Evolutionary conservation across 345 rosid species (phyloP).

Genomic region (Melastoma malabathricum): DNA sequence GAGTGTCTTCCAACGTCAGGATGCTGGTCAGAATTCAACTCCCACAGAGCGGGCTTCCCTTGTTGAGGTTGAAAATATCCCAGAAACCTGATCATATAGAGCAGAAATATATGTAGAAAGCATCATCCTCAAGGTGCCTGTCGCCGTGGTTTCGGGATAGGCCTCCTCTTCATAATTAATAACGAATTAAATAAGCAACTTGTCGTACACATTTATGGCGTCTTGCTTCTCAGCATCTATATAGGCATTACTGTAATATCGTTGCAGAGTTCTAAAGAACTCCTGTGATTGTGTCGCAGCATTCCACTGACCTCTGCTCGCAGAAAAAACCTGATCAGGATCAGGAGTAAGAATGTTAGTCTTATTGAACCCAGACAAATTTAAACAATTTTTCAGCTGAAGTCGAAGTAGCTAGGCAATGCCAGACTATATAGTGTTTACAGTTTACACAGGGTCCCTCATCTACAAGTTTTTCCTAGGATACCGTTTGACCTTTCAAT

Average conservation of each 20-base stretch:
- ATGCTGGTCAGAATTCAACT: slow-evolving; percentile 84
- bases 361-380: no score
- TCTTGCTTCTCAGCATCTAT: slow-evolving; percentile 91
- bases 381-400: no score
- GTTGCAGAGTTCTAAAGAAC: slow-evolving; percentile 75
- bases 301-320: slow-evolving; percentile 97
- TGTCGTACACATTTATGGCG: slow-evolving; percentile 85
- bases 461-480: no score
- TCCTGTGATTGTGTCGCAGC: slow-evolving; percentile 98
- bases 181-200: not conserved
- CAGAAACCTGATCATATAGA: slow-evolving; percentile 47
- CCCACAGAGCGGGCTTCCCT: slow-evolving; percentile 92
- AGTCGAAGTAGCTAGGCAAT: no score
- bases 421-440: no score
- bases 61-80: slow-evolving; percentile 95
- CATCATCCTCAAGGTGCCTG: not conserved
- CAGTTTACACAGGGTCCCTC: no score
- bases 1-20: slow-evolving; percentile 34
- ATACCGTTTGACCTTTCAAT: no score
- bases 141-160: no score
- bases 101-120: not conserved
- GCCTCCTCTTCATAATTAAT: not conserved
- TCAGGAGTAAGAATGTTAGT: slow-evolving; percentile 2
- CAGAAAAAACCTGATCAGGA: slow-evolving; percentile 65
- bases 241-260: slow-evolving; percentile 92